phyloP scores from a whole-genome alignment of 805 yeast genomes.

The Yamadazyma laniorum region DNA sequence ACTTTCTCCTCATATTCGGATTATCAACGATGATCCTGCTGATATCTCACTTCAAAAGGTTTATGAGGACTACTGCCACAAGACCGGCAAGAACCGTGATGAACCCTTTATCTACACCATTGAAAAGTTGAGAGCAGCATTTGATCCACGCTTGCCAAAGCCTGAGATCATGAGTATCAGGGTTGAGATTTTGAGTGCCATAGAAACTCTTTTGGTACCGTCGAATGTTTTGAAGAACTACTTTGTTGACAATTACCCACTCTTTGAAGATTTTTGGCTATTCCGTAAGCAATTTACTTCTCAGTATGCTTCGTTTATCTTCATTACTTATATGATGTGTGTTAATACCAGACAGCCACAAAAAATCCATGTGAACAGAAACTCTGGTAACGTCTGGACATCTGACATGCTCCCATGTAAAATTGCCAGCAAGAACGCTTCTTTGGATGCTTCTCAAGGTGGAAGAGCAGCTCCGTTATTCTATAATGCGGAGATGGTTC shows the following conservation, averaged over 20 bases:
- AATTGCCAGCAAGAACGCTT: conserved; percentile 55
- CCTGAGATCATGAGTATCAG: conserved; percentile 88
- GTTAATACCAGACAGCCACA: conserved; percentile 91
- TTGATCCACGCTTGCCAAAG: conserved; percentile 88
- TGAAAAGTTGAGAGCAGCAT: conserved; percentile 85
- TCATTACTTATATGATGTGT: conserved; percentile 92
- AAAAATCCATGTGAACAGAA: conserved; percentile 78
- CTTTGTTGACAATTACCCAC: conserved; percentile 65
- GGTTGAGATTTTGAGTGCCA: conserved; percentile 87
- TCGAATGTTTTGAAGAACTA: conserved; percentile 76
- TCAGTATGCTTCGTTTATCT: conserved; percentile 89
- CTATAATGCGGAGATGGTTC: conserved; percentile 89
- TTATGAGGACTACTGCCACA: conserved; percentile 83
- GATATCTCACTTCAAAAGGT: conserved; percentile 77
- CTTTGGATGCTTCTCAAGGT: conserved; percentile 45
- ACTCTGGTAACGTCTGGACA: conserved; percentile 88
- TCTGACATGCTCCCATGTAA: conserved; percentile 94
- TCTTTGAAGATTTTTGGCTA: conserved; percentile 94
- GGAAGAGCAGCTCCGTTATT: conserved; percentile 76
- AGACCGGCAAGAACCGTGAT: conserved; percentile 72
- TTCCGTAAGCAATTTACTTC: conserved; percentile 94
- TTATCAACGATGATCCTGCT: conserved; percentile 76
- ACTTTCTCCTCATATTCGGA: conserved; percentile 88
- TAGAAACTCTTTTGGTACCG: conserved; percentile 86
- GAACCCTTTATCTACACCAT: conserved; percentile 85